A percentile compares a stretch with the other conserved stretches of the same genome.
phyloP scores from a whole-genome alignment of 331 rosid genomes.

The Ulmus americana region DNA sequence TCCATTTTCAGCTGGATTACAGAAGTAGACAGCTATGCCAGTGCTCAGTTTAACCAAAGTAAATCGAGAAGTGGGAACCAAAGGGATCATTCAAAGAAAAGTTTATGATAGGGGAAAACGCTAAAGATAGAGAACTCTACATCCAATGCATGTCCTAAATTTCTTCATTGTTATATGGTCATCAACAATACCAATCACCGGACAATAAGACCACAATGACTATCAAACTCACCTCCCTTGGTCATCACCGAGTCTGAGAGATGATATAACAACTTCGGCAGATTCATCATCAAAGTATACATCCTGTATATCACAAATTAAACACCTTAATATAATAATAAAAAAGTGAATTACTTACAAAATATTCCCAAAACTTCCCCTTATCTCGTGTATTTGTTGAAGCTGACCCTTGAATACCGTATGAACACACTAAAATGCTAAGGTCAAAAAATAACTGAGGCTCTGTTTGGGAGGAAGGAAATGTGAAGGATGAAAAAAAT shows the following conservation, averaged over 20 bases:
- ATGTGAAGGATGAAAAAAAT: too few species aligned
- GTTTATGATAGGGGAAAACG: neutral
- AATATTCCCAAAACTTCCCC: too few species aligned
- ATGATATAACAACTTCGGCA: constrained; percentile 93
- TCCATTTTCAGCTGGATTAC: neutral
- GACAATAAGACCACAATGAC: constrained; percentile 2
- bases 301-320: constrained; percentile 45
- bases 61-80: too few species aligned
- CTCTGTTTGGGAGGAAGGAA: too few species aligned
- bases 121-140: neutral
- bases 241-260: constrained; percentile 87
- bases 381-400: too few species aligned
- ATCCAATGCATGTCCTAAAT: neutral
- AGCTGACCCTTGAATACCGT: too few species aligned
- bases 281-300: constrained; percentile 97
- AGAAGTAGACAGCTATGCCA: too few species aligned
- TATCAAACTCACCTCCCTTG: constrained; percentile 79
- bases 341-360: too few species aligned
- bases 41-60: too few species aligned
- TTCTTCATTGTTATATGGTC: neutral
- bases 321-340: too few species aligned
- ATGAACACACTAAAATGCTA: too few species aligned
- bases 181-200: neutral
- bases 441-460: too few species aligned
- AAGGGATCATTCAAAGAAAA: neutral